These are phyloP conservation scores for Bidens hawaiensis DNA, from an alignment of 140 eudicot species.

Conservation along the genomic window DNA sequence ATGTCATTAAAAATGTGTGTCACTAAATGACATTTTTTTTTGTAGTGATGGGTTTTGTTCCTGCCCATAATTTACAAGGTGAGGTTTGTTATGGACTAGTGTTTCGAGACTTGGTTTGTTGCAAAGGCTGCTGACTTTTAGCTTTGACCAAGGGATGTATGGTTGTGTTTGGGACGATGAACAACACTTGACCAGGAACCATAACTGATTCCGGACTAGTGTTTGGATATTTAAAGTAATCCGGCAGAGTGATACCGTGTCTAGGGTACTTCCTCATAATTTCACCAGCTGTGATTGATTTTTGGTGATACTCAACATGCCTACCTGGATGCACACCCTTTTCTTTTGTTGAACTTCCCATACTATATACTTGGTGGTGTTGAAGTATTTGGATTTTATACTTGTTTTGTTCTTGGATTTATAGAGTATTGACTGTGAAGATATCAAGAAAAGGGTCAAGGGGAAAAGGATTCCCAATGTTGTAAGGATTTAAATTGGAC, in stretches of 20 bases:
- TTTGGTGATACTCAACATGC: conserved; percentile 36
- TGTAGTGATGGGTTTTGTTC: too few species aligned
- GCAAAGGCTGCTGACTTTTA: background rate
- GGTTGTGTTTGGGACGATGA: conserved; percentile 52
- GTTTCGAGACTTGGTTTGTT: background rate
- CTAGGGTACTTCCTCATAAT: conserved; percentile 59
- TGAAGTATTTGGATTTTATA: background rate
- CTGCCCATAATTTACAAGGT: too few species aligned
- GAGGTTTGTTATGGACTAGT: too few species aligned
- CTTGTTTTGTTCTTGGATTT: background rate
- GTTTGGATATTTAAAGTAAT: conserved; percentile 45
- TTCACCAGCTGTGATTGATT: conserved; percentile 49
- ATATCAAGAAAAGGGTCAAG: background rate
- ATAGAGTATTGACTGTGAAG: background rate
- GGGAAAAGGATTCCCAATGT: background rate
- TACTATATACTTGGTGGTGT: conserved; percentile 5
- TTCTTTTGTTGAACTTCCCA: conserved; percentile 44
- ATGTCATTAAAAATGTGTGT: too few species aligned
- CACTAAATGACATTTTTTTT: too few species aligned
- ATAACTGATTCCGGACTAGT: conserved; percentile 52
- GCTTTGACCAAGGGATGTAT: conserved; percentile 34
- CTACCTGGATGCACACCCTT: conserved; percentile 50
- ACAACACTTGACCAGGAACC: conserved; percentile 60
- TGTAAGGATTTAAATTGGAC: background rate
- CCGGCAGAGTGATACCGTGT: conserved; percentile 59